Percentiles rank a stretch among this genome's conserved stretches.
These are phyloP conservation scores for Tricholoma furcatifolium DNA, from an alignment of 768 basidiomycete species.

Conservation along the genomic window DNA sequence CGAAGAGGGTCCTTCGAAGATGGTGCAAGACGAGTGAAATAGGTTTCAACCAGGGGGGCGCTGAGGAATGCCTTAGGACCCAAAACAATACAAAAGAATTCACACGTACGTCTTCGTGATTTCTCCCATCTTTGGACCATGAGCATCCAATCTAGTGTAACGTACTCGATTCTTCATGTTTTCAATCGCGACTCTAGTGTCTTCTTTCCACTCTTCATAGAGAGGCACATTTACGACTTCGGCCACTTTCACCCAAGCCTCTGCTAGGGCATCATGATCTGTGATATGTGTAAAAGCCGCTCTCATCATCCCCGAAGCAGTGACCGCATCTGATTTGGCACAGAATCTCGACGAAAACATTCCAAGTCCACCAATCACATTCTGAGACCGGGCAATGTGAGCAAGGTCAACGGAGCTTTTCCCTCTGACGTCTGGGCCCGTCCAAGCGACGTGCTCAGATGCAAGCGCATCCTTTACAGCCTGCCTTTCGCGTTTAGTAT, in stretches of 20 bases:
- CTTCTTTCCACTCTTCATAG: conserved; percentile 85
- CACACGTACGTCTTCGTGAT: conserved; percentile 67
- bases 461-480: conserved; percentile 55
- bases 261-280: conserved; percentile 53
- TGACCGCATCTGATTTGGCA: conserved; percentile 55
- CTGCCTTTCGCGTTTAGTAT: conserved; percentile 62
- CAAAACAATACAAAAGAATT: background rate
- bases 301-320: conserved; percentile 74
- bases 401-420: conserved; percentile 69
- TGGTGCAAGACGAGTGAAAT: conserved; percentile 82
- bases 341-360: conserved; percentile 66
- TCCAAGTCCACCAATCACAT: conserved; percentile 58
- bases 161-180: conserved; percentile 73
- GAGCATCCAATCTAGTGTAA: conserved; percentile 77
- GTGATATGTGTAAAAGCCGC: conserved; percentile 57
- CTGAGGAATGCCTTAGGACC: conserved; percentile 35
- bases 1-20: conserved; percentile 43
- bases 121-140: conserved; percentile 82
- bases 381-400: conserved; percentile 50
- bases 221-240: conserved; percentile 88
- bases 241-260: conserved; percentile 74
- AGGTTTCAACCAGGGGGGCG: conserved; percentile 81
- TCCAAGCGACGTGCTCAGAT: conserved; percentile 54
- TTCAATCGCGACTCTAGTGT: conserved; percentile 70
- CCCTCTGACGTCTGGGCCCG: conserved; percentile 53